Conservation (phyloP, 495 filamentous ascomycete species). For the Lichenothelia convexa region DNA sequence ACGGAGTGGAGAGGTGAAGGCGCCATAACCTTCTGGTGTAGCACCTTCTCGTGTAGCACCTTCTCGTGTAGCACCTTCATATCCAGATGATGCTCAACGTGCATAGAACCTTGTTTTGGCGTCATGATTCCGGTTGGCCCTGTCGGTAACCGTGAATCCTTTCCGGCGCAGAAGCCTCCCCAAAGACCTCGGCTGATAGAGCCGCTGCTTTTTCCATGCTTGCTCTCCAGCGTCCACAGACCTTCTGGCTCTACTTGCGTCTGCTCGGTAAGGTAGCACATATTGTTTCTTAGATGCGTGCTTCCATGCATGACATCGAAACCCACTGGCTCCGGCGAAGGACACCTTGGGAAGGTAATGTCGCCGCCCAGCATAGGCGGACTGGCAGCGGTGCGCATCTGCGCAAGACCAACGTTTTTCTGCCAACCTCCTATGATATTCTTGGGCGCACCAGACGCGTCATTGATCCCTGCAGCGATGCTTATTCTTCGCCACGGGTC, state of each 20-base stretch:
- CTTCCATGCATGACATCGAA: slow-evolving; percentile 41
- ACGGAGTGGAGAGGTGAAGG: slow-evolving; percentile 7
- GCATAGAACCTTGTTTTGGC: slow-evolving; percentile 8
- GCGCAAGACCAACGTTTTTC: slow-evolving; percentile 27
- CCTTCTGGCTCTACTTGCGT: slow-evolving; percentile 15
- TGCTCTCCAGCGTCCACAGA: slow-evolving; percentile 13
- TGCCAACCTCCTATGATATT: slow-evolving; percentile 16
- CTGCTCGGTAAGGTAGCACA: slow-evolving; percentile 28
- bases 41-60: neutral
- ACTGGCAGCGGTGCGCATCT: slow-evolving; percentile 34
- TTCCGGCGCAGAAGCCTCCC: slow-evolving; percentile 20
- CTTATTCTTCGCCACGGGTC: too few species aligned
- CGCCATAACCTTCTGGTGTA: slow-evolving; percentile 4
- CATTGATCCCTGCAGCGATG: too few species aligned
- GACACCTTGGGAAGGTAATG: slow-evolving; percentile 54
- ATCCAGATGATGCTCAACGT: too few species aligned
- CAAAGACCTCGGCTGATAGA: slow-evolving; percentile 18
- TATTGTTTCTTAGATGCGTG: slow-evolving; percentile 23
- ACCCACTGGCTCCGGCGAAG: slow-evolving; percentile 61
- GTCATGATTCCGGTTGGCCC: slow-evolving; percentile 21
- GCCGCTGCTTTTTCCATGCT: slow-evolving; percentile 6
- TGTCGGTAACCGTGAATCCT: too few species aligned
- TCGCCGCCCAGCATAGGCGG: slow-evolving; percentile 77
- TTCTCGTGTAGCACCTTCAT: neutral
- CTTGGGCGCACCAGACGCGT: slow-evolving; percentile 6